Base-by-base conservation (phyloP, 2,329 filamentous ascomycete species). In the Talaromyces sp. region DNA sequence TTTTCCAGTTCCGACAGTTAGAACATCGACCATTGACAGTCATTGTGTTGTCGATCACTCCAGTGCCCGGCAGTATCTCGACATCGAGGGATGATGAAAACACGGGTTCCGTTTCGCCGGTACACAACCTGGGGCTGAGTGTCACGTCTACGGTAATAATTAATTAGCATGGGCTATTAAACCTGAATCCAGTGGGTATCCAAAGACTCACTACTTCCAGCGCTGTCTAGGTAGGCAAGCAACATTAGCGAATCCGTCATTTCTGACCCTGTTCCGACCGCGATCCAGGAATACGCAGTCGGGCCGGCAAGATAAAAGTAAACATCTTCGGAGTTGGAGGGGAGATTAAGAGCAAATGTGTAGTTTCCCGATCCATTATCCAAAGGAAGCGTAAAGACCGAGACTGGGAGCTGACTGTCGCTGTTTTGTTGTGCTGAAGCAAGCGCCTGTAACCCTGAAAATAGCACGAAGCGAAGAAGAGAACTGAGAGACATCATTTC, bases 291-390 rank as follows among this genome's bases (percentile, higher is more conserved):
- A 56, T 68, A 68, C n/a, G 35, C 57, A 8, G 63, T 63, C 14
- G 68, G 66, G 7, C 62, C 64, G 5, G 67, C 65, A 21, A 70
- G 60, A 52, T 67, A 65, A 58, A 70, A 68, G 61, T 68, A 68
- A 24, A 70, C 38, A 51, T 69, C 64, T 41, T 61, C 58, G 10
- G 67, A 68, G 49, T 62, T 60, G 31, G 67, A 61, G 10, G 68
- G 65, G 26, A 70, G 55, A 55, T 68, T 69, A 21, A 70, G 53
- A 11, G 67, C 66, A 51, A 69, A 69, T 5, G 64, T 64, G 46
- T 62, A 68, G 32, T 66, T 64, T 2, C 19, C 35, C 11, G 62
- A 58, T 14, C 58, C 60, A n/a, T 29, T 56, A 17, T 59, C 38
- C 2, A 66, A 53, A 11, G 66, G 62, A 10, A 63, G 51, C 31